Conservation (phyloP, 176 grass and related monocot species). For the Miscanthus lutarioriparius region DNA sequence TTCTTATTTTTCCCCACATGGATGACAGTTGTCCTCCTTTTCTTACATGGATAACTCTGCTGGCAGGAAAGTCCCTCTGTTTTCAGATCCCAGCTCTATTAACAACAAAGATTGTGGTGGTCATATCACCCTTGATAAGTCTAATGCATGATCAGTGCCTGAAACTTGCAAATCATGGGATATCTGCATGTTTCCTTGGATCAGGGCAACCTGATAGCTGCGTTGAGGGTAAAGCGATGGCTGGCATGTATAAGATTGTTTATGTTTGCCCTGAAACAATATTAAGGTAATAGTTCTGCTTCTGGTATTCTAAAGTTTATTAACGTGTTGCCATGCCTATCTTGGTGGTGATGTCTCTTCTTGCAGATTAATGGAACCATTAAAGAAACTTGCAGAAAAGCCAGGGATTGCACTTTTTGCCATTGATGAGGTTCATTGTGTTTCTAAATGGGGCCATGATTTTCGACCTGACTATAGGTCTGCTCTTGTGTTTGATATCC, state of each 20-base stretch:
- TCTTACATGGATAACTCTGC: slow-evolving; percentile 26
- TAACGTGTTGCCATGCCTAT: slow-evolving; percentile 8
- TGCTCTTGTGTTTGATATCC: slow-evolving; percentile 50
- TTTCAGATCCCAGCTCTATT: slow-evolving; percentile 93
- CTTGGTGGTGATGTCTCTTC: slow-evolving; percentile 22
- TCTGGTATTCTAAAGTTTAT: slow-evolving; percentile 26
- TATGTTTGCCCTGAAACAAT: slow-evolving; percentile 97
- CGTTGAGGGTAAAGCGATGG: slow-evolving; percentile 87
- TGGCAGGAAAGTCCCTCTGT: slow-evolving; percentile 91
- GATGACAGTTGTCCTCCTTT: not conserved
- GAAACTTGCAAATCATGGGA: slow-evolving; percentile 78
- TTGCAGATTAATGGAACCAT: slow-evolving; percentile 79
- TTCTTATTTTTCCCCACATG: not conserved
- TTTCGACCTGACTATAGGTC: slow-evolving; percentile 96
- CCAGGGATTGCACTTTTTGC: slow-evolving; percentile 93
- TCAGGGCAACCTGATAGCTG: slow-evolving; percentile 85
- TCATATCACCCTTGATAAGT: slow-evolving; percentile 96
- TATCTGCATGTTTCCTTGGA: slow-evolving; percentile 95
- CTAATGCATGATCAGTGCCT: slow-evolving; percentile 97
- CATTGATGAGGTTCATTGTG: slow-evolving; percentile 94
- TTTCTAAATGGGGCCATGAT: slow-evolving; percentile 99
- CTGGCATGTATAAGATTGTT: slow-evolving; percentile 89
- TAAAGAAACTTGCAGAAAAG: slow-evolving; percentile 87
- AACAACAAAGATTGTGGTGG: slow-evolving; percentile 74
- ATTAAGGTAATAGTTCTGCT: slow-evolving; percentile 60